Conservation (phyloP, 306 rosid genomes). For the Lathyrus sativus region DNA sequence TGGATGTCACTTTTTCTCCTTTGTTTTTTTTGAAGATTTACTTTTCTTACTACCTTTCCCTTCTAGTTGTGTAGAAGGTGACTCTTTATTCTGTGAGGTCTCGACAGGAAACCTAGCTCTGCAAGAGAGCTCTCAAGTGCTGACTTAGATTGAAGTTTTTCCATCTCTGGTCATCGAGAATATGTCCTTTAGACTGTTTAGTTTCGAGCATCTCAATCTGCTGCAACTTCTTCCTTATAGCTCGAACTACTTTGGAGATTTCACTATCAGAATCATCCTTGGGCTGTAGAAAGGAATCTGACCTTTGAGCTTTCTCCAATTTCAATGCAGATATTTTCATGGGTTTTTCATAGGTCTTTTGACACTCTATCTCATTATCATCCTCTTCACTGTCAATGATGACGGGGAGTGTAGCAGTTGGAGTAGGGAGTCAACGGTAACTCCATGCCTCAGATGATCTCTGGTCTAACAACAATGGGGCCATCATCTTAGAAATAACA, state of each 20-base stretch:
- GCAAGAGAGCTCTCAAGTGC: constrained; percentile 72
- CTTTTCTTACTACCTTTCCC: constrained; percentile 69
- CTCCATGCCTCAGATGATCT: no score
- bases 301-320: no score
- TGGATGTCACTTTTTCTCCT: constrained; percentile 56
- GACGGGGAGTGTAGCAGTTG: constrained; percentile 86
- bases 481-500: no score
- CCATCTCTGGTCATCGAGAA: constrained; percentile 86
- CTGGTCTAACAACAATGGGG: no score
- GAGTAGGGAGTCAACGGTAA: constrained; percentile 85
- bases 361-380: no score
- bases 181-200: constrained; percentile 70
- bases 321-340: no score
- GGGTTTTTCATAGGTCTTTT: no score
- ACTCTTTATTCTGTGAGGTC: constrained; percentile 46
- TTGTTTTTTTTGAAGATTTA: constrained; percentile 61
- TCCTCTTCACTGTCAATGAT: no score
- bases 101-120: constrained; percentile 72
- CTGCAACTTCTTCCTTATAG: constrained; percentile 88
- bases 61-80: constrained; percentile 49
- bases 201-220: constrained; percentile 95
- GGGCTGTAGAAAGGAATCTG: constrained; percentile 75
- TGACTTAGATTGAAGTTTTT: constrained; percentile 72
- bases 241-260: constrained; percentile 63
- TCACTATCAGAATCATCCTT: constrained; percentile 55